Evolutionary conservation across 352 stramenopile genomes (phyloP), one percentile per base, ranked within the genome.

Genomic region (Phytopythium oedochilum): DNA sequence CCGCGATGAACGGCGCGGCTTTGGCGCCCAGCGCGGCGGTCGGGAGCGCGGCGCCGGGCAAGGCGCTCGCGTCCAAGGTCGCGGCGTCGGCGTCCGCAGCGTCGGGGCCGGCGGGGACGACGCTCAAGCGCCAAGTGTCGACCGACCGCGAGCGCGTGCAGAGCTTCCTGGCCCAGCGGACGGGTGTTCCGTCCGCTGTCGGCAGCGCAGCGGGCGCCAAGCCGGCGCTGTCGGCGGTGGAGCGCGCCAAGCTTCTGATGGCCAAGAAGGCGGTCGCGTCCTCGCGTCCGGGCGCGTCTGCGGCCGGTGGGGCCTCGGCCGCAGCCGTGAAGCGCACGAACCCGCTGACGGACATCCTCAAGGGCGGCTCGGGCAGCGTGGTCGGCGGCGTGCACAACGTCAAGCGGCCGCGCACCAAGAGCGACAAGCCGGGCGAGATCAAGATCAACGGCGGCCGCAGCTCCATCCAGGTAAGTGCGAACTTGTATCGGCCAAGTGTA

Each of bases 161-260:
- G 66, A 83, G 73, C 60, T 88, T 87, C 56, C 38, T 88, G 29
- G 61, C 72, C 32, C 82, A 86, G 53, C 79, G 75, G 1, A 73
- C 64, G 22, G 59, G 58, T 15, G 34, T 36, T 6, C 20, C 28
- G 9, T 42, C 60, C 2, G 45, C 18, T 14, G 47, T 17, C 1
- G 23, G 40, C 39, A 3, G 29, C 39, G 20, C 31, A 6, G 32
- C 52, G 4, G 61, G 46, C 1, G 40, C 64, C 1, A 84, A 73
- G 20, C 64, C 73, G 2, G 53, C 63, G 34, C 65, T 90, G 53
- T 89, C 79, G 14, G 83, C 79, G 0, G 62, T 90, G 7, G 83
- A 90, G 45, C 75, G 83, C 36, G 83, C 82, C 12, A 92, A 92
- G 59, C 61, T 86, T 4, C 29, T 92, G 15, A 90, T 92, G 83